Evolutionary conservation across 768 basidiomycete genomes (phyloP), one percentile per base, ranked within the genome.

Genomic region (Pisolithus marmoratus): DNA sequence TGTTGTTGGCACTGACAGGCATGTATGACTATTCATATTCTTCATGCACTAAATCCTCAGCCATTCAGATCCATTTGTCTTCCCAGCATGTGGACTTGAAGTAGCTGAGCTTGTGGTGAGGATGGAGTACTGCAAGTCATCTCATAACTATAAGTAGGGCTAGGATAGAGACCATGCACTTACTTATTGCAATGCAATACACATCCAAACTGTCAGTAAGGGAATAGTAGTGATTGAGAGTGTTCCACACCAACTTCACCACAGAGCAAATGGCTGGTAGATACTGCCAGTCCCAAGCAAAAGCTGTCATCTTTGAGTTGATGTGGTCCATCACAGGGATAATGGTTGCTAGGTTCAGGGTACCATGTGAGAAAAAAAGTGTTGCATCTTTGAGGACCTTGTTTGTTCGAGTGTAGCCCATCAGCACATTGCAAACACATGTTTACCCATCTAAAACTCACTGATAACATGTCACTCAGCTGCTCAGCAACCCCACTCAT

Each of bases 111-210:
- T 73, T 73, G 61, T 69, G 60, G 0, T 53, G 50, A 2, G 70
- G 71, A 53, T 73, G 68, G 11, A 73, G 63, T 19, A 72, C 70
- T 73, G 31, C 11, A 2, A 34, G n/a, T n/a, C n/a, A n/a, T n/a
- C n/a, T n/a, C n/a, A n/a, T n/a, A n/a, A n/a, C n/a, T n/a, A n/a
- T n/a, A n/a, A n/a, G n/a, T n/a, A n/a, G n/a, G n/a, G n/a, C n/a
- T n/a, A n/a, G n/a, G n/a, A n/a, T n/a, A n/a, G n/a, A n/a, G n/a
- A n/a, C n/a, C n/a, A n/a, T n/a, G 36, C 38, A 61, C 60, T 12
- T 46, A 66, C 66, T 49, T 59, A 64, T 63, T 1, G 62, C 60
- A 37, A 65, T 60, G 1, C 50, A 52, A 54, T 68, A 63, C 8
- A 58, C 37, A 5, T 58, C 43, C 4, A 61, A 60, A 1, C 40